A percentile compares a stretch with the other conserved stretches of the same genome.
Conservation (phyloP, 208 protist species). For the Crithidia mellificae region DNA sequence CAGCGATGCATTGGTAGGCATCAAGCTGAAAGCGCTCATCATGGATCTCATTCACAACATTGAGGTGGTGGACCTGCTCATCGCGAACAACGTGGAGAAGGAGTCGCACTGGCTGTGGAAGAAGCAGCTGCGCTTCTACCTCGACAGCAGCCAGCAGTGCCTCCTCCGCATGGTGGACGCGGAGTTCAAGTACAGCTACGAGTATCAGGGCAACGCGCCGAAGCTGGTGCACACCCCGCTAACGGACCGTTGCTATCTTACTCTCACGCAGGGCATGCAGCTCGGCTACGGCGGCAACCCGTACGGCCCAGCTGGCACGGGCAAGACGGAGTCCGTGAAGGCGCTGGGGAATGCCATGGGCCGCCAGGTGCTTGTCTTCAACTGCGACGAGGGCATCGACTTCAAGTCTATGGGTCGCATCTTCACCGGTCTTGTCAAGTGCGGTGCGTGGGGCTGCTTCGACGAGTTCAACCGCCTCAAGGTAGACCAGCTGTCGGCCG, state of each 20-base stretch:
- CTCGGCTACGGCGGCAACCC: slow-evolving; percentile 98
- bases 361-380: slow-evolving; percentile 98
- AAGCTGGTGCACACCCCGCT: slow-evolving; percentile 98
- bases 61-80: slow-evolving; percentile 93
- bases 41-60: slow-evolving; percentile 99
- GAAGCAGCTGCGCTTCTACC: slow-evolving; percentile 97
- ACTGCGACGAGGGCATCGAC: slow-evolving; percentile 99
- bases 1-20: slow-evolving; percentile 82
- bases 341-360: slow-evolving; percentile 97
- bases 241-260: slow-evolving; percentile 98
- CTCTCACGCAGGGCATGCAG: slow-evolving; percentile 97
- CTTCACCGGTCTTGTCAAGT: slow-evolving; percentile 98
- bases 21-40: slow-evolving; percentile 97
- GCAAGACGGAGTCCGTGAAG: slow-evolving; percentile 99
- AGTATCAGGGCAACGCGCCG: slow-evolving; percentile 98
- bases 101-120: slow-evolving; percentile 95
- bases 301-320: slow-evolving; percentile 98
- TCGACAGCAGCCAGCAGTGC: slow-evolving; percentile 64
- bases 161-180: slow-evolving; percentile 94
- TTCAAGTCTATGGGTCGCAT: slow-evolving; percentile 99
- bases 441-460: slow-evolving; percentile 99
- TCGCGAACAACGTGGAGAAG: slow-evolving; percentile 73
- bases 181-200: slow-evolving; percentile 97
- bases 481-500: slow-evolving; percentile 97
- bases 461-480: slow-evolving; percentile 99